These are phyloP conservation scores for Earliella scabrosa DNA, from an alignment of 1,284 basidiomycete species.

Conservation along the genomic window DNA sequence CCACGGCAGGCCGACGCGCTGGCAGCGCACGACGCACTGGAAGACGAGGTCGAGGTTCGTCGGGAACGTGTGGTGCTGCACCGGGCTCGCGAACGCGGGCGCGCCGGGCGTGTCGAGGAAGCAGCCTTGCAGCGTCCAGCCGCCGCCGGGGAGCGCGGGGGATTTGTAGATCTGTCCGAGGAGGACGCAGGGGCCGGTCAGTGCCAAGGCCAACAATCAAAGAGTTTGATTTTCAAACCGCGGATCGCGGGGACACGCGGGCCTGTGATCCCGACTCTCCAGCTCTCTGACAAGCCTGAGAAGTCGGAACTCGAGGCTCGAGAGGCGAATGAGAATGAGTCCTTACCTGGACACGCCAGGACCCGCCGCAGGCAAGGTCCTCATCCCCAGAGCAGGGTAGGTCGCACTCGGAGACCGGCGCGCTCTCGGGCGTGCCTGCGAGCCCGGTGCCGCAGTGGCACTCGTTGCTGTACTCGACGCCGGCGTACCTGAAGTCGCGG, in stretches of 20 bases:
- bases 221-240: not conserved
- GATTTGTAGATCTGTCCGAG: conserved; percentile 19
- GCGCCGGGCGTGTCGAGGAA: conserved; percentile 14
- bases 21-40: not conserved
- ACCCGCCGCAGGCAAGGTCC: conserved; percentile 24
- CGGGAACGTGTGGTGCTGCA: conserved; percentile 6
- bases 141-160: conserved; percentile 12
- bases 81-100: conserved; percentile 12
- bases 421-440: conserved; percentile 9
- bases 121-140: conserved; percentile 8
- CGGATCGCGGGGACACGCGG: too few relatives aligned
- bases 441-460: conserved; percentile 21
- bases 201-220: too few relatives aligned
- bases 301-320: too few relatives aligned
- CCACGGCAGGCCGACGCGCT: not conserved
- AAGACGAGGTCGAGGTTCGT: not conserved
- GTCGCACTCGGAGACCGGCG: conserved; percentile 22
- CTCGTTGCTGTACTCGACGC: not conserved
- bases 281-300: too few relatives aligned
- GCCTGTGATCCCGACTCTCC: too few relatives aligned
- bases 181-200: too few relatives aligned
- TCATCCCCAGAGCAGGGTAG: conserved; percentile 24
- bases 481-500: not conserved
- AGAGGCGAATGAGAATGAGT: not conserved
- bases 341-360: conserved; percentile 18